Percentiles rank a stretch among this genome's conserved stretches.
Conservation (phyloP, 345 rosid species). For the Geranium brycei region DNA sequence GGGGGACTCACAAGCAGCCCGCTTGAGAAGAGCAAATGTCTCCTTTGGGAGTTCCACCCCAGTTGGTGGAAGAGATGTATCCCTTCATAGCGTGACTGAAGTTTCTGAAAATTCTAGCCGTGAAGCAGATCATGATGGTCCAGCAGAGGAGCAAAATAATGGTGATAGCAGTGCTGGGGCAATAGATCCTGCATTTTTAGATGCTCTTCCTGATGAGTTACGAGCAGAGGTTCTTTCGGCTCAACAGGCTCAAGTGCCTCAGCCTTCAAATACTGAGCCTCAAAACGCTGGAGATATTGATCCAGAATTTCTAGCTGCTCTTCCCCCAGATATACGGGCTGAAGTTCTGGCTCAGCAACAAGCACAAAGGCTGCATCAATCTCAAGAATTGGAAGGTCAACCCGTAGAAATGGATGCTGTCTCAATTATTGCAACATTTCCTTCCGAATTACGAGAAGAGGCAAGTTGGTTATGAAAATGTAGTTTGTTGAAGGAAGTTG, state of each 20-base stretch:
- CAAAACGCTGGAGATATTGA: conserved; percentile 78
- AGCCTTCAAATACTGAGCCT: conserved; percentile 56
- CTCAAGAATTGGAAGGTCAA: conserved; percentile 97
- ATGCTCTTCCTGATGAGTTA: conserved; percentile 94
- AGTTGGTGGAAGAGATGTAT: conserved; percentile 51
- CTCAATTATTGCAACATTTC: conserved; percentile 93
- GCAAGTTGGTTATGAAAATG: conserved; percentile 18
- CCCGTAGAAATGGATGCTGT: conserved; percentile 99
- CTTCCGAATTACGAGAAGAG: conserved; percentile 95
- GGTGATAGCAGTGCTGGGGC: conserved; percentile 57
- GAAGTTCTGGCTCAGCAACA: conserved; percentile 94
- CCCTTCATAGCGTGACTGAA: conserved; percentile 85
- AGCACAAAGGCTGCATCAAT: conserved; percentile 80
- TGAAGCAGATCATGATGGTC: conserved; percentile 73
- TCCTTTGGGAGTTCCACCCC: conserved; percentile 41
- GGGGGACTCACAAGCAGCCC: conserved; percentile 52
- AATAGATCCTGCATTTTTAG: conserved; percentile 93
- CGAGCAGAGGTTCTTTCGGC: conserved; percentile 95
- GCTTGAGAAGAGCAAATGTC: conserved; percentile 52
- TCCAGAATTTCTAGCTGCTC: conserved; percentile 97
- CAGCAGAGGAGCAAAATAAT: conserved; percentile 50
- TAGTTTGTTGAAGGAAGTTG: conserved; percentile 7
- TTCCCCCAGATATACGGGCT: conserved; percentile 89
- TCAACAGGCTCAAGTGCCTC: conserved; percentile 69
- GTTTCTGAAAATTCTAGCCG: conserved; percentile 80